Evolutionary conservation across 768 basidiomycete genomes (phyloP), one percentile per base, ranked within the genome.

Genomic region (Serendipita vermifera): DNA sequence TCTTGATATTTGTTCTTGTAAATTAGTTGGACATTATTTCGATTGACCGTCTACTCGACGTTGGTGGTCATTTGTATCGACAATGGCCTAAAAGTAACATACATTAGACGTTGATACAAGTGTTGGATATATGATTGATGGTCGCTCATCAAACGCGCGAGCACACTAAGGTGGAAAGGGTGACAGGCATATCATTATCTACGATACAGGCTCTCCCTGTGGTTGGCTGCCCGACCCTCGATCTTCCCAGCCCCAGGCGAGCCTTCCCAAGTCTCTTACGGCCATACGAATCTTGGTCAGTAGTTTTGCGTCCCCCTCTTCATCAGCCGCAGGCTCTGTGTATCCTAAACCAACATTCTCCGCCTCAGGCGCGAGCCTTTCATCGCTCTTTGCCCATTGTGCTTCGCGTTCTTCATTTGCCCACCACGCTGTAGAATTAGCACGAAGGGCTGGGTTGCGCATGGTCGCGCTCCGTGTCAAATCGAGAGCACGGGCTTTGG

Each of bases 361-460:
- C 6, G 81, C 75, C 0, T 76, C 70, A 22, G 60, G 68, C 33
- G 70, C 71, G 32, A 86, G 77, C 4, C 59, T 68, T 54, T 72
- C 71, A 63, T 82, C 75, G 26, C 64, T 69, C 24, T 77, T 68
- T 36, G 77, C 74, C 61, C 71, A 72, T 24, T 68, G 66, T 0
- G 82, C 82, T 55, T 80, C 77, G 22, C 65, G 66, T 40, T 73
- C 73, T 62, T 83, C 76, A 31, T 68, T 71, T 3, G 69, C 67
- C 84, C 84, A 86, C 75, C 79, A 84, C 53, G 67, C 66, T 1
- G 62, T 64, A 0, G 76, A 72, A n/a, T 73, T 73, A 7, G 68
- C 69, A 6, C 78, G 75, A 11, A 79, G 68, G 27, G 67, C 65
- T 1, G 77, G 75, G 4, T 71, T 62, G 32, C 85, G 77, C 73